Evolutionary conservation across 1,284 basidiomycete species (phyloP).

Genomic region (Pisolithus thermaeus): DNA sequence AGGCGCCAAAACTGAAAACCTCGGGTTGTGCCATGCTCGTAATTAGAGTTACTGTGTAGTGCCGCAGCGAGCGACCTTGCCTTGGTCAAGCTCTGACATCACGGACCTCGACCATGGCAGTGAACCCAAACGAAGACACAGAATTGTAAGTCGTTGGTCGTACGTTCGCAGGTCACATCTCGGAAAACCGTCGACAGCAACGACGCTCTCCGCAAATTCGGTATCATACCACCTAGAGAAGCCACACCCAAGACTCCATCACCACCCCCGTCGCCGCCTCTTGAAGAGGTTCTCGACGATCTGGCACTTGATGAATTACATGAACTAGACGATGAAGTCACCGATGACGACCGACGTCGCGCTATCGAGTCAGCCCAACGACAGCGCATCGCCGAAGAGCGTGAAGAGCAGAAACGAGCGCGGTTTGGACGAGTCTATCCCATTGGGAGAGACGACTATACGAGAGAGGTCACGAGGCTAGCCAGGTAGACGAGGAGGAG

Average conservation of each 20-base stretch:
- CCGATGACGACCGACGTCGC: conserved; percentile 75
- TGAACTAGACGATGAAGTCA: conserved; percentile 61
- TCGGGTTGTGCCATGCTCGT: too few relatives aligned
- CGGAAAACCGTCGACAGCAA: conserved; percentile 53
- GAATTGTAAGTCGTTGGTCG: conserved; percentile 69
- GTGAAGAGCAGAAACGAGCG: conserved; percentile 53
- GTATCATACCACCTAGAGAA: conserved; percentile 78
- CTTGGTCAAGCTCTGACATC: neutral
- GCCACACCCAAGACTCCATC: conserved; percentile 68
- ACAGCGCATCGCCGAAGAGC: conserved; percentile 66
- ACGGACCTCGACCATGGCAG: conserved; percentile 39
- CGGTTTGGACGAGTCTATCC: conserved; percentile 86
- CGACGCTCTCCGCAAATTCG: conserved; percentile 86
- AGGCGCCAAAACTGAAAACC: too few relatives aligned
- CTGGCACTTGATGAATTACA: conserved; percentile 63
- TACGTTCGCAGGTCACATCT: neutral
- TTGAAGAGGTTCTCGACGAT: conserved; percentile 62
- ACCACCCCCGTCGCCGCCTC: conserved; percentile 59
- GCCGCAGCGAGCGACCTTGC: too few relatives aligned
- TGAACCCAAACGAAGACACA: conserved; percentile 85
- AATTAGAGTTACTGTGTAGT: too few relatives aligned
- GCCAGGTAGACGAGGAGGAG: conserved; percentile 64
- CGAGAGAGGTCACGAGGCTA: conserved; percentile 93
- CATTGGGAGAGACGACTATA: conserved; percentile 91
- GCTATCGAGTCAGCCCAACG: conserved; percentile 66